phyloP scores from a whole-genome alignment of 2,329 filamentous ascomycete genomes.

The Colletotrichum sp. region DNA sequence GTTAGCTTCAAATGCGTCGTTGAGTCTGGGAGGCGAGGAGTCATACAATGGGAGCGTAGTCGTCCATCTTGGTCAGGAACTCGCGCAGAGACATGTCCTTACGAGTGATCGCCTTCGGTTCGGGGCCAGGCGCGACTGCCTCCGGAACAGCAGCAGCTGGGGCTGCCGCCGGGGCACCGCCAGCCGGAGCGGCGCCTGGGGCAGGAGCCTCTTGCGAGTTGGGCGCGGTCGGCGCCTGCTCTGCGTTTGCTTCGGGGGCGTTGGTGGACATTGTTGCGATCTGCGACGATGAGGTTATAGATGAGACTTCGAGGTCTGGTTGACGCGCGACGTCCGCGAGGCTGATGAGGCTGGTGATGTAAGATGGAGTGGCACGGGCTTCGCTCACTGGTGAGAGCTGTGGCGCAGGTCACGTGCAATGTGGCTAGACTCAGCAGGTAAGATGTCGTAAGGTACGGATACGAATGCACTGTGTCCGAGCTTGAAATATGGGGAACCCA shows the following conservation, averaged over 20 bases:
- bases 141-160: conserved; percentile 32
- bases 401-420: conserved; percentile 3
- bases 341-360: conserved; percentile 19
- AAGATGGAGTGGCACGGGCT: neutral
- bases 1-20: neutral
- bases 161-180: conserved; percentile 15
- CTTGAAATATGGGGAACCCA: neutral
- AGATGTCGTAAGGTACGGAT: no score
- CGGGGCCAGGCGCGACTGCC: conserved; percentile 54
- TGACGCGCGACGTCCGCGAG: neutral
- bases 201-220: conserved; percentile 6
- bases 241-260: conserved; percentile 34
- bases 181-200: conserved; percentile 5
- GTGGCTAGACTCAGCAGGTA: neutral
- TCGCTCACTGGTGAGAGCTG: neutral
- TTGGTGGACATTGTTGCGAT: conserved; percentile 37
- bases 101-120: conserved; percentile 74
- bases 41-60: conserved; percentile 93
- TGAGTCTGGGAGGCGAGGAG: neutral
- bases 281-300: neutral
- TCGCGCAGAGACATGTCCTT: conserved; percentile 94
- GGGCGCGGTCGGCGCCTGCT: conserved; percentile 28
- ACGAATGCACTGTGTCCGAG: neutral
- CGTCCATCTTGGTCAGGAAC: conserved; percentile 95
- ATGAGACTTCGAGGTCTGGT: neutral